Evolutionary conservation across 495 filamentous ascomycete species (phyloP).

Genomic region (Aspergillus incahuasiensis): DNA sequence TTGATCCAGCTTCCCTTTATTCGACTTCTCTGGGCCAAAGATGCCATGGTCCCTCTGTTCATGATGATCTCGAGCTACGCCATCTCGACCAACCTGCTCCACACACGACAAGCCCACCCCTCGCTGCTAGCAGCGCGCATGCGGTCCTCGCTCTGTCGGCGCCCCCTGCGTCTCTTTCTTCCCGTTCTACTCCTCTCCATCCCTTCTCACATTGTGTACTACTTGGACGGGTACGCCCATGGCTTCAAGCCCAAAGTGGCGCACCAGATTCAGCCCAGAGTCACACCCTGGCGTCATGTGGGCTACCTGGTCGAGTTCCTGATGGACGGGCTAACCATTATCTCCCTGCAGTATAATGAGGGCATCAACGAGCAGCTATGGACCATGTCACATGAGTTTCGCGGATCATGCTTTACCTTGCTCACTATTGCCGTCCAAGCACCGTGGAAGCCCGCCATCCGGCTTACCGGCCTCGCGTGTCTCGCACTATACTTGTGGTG

Average conservation of each 20-base stretch:
- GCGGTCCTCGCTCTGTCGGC: conserved; percentile 52
- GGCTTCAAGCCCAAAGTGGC: conserved; percentile 14
- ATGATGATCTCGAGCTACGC: conserved; percentile 62
- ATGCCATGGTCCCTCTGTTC: conserved; percentile 59
- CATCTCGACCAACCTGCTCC: conserved; percentile 50
- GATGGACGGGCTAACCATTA: conserved; percentile 34
- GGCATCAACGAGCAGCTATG: conserved; percentile 39
- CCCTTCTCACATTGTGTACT: conserved; percentile 38
- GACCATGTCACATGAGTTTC: conserved; percentile 49
- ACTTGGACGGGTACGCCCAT: conserved; percentile 23
- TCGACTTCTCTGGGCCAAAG: conserved; percentile 50
- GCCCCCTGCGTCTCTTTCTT: conserved; percentile 51
- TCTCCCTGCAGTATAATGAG: conserved; percentile 16
- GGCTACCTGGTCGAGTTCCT: conserved; percentile 10
- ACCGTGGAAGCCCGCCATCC: too few relatives aligned
- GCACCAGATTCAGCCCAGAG: conserved; percentile 18
- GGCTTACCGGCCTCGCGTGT: too few relatives aligned
- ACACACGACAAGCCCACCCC: conserved; percentile 21
- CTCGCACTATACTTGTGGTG: too few relatives aligned
- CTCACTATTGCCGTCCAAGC: too few relatives aligned
- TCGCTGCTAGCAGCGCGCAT: too few relatives aligned
- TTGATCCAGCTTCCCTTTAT: conserved; percentile 54
- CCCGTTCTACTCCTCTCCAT: conserved; percentile 47
- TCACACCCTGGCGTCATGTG: conserved; percentile 6
- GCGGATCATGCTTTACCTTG: conserved; percentile 9